Evolutionary conservation across 192 early-diverging fungal genomes (phyloP).

Genomic region (Piromyces sp.): DNA sequence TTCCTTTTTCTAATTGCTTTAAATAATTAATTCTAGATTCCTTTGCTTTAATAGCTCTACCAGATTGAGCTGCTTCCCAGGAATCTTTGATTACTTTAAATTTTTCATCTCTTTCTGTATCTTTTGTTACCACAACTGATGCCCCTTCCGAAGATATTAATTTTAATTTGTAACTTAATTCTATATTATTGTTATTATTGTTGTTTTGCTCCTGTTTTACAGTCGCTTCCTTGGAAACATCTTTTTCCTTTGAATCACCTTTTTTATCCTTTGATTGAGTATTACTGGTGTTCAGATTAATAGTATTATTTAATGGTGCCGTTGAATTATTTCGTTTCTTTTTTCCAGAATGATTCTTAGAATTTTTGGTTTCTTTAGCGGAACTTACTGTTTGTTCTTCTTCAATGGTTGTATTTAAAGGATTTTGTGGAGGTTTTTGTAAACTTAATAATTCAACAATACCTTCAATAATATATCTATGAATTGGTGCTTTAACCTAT

Average conservation of each 20-base stretch:
- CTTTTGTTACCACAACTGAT: slow-evolving; percentile 21
- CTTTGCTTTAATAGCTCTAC: slow-evolving; percentile 22
- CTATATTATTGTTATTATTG: slow-evolving; percentile 1
- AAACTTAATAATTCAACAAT: neutral
- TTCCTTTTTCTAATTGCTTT: neutral
- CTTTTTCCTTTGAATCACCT: neutral
- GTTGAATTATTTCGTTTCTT: neutral
- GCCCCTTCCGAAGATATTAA: slow-evolving; percentile 26
- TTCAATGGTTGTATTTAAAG: neutral
- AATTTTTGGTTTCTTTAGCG: neutral
- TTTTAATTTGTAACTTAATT: slow-evolving; percentile 24
- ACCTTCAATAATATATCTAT: neutral
- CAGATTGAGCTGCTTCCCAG: slow-evolving; percentile 31
- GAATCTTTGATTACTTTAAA: slow-evolving; percentile 31
- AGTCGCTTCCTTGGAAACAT: neutral
- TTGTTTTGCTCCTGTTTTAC: neutral
- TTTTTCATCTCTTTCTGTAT: slow-evolving; percentile 44
- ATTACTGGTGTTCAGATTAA: neutral
- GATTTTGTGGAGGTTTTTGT: neutral
- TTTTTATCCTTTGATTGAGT: neutral
- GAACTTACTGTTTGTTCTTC: neutral
- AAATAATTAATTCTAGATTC: slow-evolving; percentile 8
- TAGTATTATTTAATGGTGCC: neutral
- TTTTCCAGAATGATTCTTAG: neutral
- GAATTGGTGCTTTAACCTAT: neutral